Conservation (phyloP, 2,329 filamentous ascomycete genomes). For the Dactylella cylindrospora region DNA sequence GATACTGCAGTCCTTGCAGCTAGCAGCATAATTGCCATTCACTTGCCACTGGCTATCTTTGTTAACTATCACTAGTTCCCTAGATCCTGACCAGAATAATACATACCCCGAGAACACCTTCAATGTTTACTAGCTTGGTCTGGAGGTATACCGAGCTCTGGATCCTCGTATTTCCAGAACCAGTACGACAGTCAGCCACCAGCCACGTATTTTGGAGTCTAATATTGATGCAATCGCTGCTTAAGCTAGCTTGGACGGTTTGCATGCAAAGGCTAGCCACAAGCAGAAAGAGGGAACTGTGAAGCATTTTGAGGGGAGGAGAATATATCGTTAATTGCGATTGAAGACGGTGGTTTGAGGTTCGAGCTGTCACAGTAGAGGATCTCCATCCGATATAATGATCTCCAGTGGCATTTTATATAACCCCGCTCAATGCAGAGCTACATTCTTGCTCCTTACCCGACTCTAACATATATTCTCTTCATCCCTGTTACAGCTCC, state of each 20-base stretch:
- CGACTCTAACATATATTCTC: too few relatives aligned
- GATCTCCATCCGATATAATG: too few relatives aligned
- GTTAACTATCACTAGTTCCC: too few relatives aligned
- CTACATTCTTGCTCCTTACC: too few relatives aligned
- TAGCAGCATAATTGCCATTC: slow-evolving; percentile 21
- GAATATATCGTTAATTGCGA: neutral
- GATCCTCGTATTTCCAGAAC: slow-evolving; percentile 23
- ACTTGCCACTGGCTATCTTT: slow-evolving; percentile 13
- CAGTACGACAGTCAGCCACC: slow-evolving; percentile 23
- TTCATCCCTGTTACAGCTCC: too few relatives aligned
- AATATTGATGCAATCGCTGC: slow-evolving; percentile 39
- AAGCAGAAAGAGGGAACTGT: slow-evolving; percentile 2
- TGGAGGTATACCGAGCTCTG: slow-evolving; percentile 39
- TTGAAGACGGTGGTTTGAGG: too few relatives aligned
- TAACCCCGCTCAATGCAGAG: too few relatives aligned
- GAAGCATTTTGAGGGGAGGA: slow-evolving; percentile 4
- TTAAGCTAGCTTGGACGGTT: slow-evolving; percentile 26
- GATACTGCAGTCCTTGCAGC: slow-evolving; percentile 24
- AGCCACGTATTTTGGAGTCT: slow-evolving; percentile 21
- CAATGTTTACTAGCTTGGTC: slow-evolving; percentile 19
- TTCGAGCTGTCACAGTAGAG: too few relatives aligned
- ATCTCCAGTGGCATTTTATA: too few relatives aligned
- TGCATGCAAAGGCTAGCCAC: slow-evolving; percentile 10
- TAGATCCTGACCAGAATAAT: too few relatives aligned
- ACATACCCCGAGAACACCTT: slow-evolving; percentile 31